These are phyloP conservation scores for Calonectria hongkongensis DNA, from an alignment of 2,329 filamentous ascomycete genomes.

Conservation along the genomic window DNA sequence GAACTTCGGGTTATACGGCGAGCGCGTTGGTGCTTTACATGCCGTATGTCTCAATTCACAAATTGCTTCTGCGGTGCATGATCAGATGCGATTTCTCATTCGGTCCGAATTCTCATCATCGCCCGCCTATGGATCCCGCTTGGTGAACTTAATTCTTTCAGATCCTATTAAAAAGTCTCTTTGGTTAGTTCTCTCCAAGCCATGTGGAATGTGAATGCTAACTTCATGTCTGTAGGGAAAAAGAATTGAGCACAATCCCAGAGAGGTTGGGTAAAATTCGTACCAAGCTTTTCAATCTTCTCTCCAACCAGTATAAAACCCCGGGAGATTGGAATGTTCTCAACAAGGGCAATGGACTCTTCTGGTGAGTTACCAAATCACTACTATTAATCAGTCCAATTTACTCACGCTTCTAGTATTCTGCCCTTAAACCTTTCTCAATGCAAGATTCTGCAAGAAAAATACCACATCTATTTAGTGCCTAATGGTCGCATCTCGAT, in stretches of 20 bases:
- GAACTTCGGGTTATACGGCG: not conserved
- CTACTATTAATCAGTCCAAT: not conserved
- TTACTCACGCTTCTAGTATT: not conserved
- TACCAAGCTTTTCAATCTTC: not conserved
- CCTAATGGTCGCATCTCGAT: not conserved
- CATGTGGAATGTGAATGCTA: not conserved
- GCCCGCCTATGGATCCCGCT: not conserved
- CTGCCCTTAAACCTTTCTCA: not conserved
- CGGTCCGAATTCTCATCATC: not conserved
- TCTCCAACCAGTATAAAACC: not conserved
- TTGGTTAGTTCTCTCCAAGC: not conserved
- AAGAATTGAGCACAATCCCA: not conserved
- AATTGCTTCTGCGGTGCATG: not conserved
- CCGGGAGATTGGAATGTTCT: not conserved
- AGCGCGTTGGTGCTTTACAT: not conserved
- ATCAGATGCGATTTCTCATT: conserved; percentile 4
- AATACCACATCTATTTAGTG: not conserved
- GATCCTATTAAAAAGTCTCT: not conserved
- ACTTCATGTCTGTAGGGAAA: not conserved
- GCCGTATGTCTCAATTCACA: not conserved
- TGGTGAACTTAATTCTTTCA: not conserved
- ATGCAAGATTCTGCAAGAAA: not conserved
- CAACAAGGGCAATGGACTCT: not conserved
- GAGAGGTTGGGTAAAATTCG: not conserved
- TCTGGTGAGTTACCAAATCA: not conserved